Conservation (phyloP, 805 yeast genomes). For the Tetrapisispora pingtungensis region DNA sequence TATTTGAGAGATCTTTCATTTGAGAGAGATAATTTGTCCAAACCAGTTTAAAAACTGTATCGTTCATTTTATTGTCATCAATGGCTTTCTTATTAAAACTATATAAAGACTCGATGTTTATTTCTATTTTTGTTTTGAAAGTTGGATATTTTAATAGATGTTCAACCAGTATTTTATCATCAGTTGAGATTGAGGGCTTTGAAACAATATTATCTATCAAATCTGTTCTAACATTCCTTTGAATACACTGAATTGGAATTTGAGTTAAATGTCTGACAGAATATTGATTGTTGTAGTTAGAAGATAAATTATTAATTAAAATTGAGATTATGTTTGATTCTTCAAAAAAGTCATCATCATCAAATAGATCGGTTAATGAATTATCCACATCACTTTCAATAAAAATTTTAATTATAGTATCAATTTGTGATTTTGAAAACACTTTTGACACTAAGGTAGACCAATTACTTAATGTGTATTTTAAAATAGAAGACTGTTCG, state of each 20-base stretch:
- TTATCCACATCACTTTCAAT: constrained; percentile 16
- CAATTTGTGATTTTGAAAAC: constrained; percentile 27
- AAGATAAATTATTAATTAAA: constrained; percentile 19
- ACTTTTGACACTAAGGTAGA: constrained; percentile 34
- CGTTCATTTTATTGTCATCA: constrained; percentile 5
- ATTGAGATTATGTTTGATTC: constrained; percentile 32
- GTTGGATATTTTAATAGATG: constrained; percentile 44
- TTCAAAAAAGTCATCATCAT: constrained; percentile 38
- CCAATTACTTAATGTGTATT: constrained; percentile 43
- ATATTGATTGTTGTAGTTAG: constrained; percentile 3
- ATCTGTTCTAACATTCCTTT: constrained; percentile 29
- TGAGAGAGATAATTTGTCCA: constrained; percentile 36
- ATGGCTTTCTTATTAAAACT: constrained; percentile 7
- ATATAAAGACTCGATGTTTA: constrained; percentile 25
- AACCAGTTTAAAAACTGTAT: constrained; percentile 28
- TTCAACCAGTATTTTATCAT: constrained; percentile 21
- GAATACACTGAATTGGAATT: constrained; percentile 43
- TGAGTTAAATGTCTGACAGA: constrained; percentile 7
- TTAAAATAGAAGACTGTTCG: constrained; percentile 7
- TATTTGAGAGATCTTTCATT: constrained; percentile 23
- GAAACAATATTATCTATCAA: constrained; percentile 17
- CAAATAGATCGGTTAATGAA: constrained; percentile 21
- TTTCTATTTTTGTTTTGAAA: constrained; percentile 43
- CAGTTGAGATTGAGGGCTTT: constrained; percentile 2
- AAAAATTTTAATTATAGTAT: constrained; percentile 23